These are phyloP conservation scores for Neonothopanus nambi DNA, from an alignment of 1,284 basidiomycete genomes.

Conservation along the genomic window DNA sequence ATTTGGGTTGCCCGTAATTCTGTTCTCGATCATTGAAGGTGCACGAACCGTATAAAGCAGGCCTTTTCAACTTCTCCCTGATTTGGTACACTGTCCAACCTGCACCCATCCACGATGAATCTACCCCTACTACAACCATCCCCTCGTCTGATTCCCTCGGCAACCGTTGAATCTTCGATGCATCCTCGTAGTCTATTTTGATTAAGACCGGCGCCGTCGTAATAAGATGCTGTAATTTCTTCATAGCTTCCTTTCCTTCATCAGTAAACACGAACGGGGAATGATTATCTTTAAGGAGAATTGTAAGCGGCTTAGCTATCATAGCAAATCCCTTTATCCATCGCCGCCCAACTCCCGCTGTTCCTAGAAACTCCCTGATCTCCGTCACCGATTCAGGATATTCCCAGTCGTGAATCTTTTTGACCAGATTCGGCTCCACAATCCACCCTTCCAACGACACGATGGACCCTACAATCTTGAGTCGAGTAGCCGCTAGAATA, in stretches of 20 bases:
- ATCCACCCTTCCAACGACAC: constrained; percentile 33
- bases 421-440: constrained; percentile 20
- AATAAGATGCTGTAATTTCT: constrained; percentile 26
- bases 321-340: constrained; percentile 9
- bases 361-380: constrained; percentile 3
- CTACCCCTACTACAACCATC: constrained; percentile 32
- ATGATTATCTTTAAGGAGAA: background rate
- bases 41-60: constrained; percentile 31
- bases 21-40: constrained; percentile 33
- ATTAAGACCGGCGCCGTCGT: constrained; percentile 27
- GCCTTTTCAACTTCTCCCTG: constrained; percentile 20
- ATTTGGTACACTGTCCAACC: constrained; percentile 36
- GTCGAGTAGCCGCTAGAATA: constrained; percentile 20
- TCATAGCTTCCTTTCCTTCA: constrained; percentile 24
- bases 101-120: constrained; percentile 30
- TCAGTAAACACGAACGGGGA: constrained; percentile 21
- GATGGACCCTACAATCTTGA: constrained; percentile 29
- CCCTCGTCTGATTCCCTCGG: constrained; percentile 23
- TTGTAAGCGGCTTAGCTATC: constrained; percentile 5
- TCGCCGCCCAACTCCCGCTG: background rate
- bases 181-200: constrained; percentile 29
- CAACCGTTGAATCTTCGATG: constrained; percentile 11
- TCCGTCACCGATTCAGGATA: background rate
- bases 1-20: constrained; percentile 38
- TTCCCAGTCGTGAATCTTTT: constrained; percentile 1